These are phyloP conservation scores for Globisporangium alternatum DNA, from an alignment of 352 stramenopile species.

Conservation along the genomic window DNA sequence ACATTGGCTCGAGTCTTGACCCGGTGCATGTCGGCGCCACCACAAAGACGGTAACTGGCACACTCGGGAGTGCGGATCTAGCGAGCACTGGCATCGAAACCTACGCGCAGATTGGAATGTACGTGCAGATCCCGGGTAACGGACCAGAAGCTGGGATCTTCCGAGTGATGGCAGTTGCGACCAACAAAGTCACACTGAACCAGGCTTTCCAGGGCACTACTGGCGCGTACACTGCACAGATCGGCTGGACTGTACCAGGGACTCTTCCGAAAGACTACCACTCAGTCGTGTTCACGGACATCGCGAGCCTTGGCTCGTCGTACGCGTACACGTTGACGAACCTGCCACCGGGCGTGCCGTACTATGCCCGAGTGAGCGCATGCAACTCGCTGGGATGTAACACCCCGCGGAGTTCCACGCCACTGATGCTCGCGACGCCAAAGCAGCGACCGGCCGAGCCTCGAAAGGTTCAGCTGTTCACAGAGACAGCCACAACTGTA, in stretches of 20 bases:
- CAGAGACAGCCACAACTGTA: constrained; percentile 71
- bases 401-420: constrained; percentile 65
- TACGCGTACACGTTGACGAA: constrained; percentile 53
- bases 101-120: constrained; percentile 49
- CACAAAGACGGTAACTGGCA: constrained; percentile 29
- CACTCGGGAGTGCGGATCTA: constrained; percentile 29
- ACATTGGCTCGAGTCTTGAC: constrained; percentile 47
- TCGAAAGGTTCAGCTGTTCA: constrained; percentile 71
- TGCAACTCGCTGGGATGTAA: constrained; percentile 91
- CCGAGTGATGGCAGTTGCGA: constrained; percentile 38
- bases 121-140: constrained; percentile 37
- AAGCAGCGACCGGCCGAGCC: constrained; percentile 87
- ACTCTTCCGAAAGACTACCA: constrained; percentile 51
- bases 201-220: constrained; percentile 34
- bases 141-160: constrained; percentile 40
- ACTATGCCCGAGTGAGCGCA: constrained; percentile 89
- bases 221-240: constrained; percentile 30
- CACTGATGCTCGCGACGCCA: constrained; percentile 65
- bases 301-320: constrained; percentile 8
- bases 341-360: constrained; percentile 68
- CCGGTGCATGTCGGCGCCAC: constrained; percentile 41
- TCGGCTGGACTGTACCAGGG: constrained; percentile 71
- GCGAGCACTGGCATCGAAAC: constrained; percentile 35
- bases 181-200: constrained; percentile 55
- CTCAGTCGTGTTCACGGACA: constrained; percentile 27